phyloP scores from a whole-genome alignment of 768 basidiomycete genomes.

The Macrolepiota albuminosa region DNA sequence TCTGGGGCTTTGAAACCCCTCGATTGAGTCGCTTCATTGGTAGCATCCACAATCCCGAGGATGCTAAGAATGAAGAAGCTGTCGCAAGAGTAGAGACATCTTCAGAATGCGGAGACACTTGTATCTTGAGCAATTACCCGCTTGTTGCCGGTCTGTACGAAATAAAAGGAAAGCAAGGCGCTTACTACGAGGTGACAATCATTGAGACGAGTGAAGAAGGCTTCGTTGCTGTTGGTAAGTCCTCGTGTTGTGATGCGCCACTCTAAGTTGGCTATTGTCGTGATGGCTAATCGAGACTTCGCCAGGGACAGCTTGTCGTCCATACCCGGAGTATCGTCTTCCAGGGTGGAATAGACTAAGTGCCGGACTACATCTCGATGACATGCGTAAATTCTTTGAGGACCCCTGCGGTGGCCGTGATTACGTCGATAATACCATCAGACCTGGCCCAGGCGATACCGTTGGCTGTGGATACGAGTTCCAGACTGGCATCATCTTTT shows the following conservation, averaged over 20 bases:
- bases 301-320: slow-evolving; percentile 57
- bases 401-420: slow-evolving; percentile 61
- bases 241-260: not conserved
- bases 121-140: slow-evolving; percentile 56
- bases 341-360: slow-evolving; percentile 72
- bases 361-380: slow-evolving; percentile 64
- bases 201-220: slow-evolving; percentile 44
- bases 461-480: slow-evolving; percentile 67
- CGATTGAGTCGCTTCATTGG: slow-evolving; percentile 40
- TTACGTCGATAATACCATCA: slow-evolving; percentile 29
- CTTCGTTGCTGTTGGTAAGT: slow-evolving; percentile 52
- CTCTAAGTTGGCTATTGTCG: not conserved
- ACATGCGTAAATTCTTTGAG: slow-evolving; percentile 70
- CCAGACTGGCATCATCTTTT: slow-evolving; percentile 48
- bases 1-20: slow-evolving; percentile 50
- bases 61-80: slow-evolving; percentile 26
- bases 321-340: slow-evolving; percentile 61
- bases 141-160: slow-evolving; percentile 58
- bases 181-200: slow-evolving; percentile 63
- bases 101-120: slow-evolving; percentile 40
- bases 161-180: slow-evolving; percentile 46
- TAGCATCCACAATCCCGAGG: slow-evolving; percentile 29
- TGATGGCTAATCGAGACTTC: not conserved
- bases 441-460: slow-evolving; percentile 41
- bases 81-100: slow-evolving; percentile 39